These are phyloP conservation scores for Poa annua DNA, from an alignment of 176 grass and related monocot species.

Conservation along the genomic window DNA sequence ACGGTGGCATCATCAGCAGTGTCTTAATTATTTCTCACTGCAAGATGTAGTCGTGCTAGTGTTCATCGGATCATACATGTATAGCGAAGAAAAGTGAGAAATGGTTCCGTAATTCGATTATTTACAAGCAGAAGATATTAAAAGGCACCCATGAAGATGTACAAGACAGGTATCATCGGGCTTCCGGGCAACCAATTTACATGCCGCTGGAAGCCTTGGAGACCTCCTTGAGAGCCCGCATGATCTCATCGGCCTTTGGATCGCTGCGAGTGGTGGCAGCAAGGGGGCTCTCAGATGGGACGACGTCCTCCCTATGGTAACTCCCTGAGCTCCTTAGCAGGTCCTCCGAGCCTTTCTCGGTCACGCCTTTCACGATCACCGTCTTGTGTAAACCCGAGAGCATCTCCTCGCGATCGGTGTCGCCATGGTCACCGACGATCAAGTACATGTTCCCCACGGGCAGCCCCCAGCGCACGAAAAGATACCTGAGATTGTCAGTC, in stretches of 20 bases:
- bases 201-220: conserved; percentile 62
- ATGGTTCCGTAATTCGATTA: conserved; percentile 21
- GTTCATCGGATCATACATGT: conserved; percentile 40
- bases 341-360: conserved; percentile 73
- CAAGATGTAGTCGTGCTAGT: conserved; percentile 30
- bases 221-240: conserved; percentile 81
- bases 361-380: conserved; percentile 68
- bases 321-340: conserved; percentile 73
- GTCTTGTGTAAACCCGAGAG: conserved; percentile 87
- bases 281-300: conserved; percentile 70
- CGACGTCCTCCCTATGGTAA: conserved; percentile 77
- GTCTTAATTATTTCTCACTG: conserved; percentile 27
- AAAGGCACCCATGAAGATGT: neutral
- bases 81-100: conserved; percentile 21
- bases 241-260: conserved; percentile 60
- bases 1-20: conserved; percentile 26
- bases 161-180: neutral
- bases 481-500: conserved; percentile 51
- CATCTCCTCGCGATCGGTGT: conserved; percentile 84
- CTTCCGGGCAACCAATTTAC: conserved; percentile 43
- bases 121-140: conserved; percentile 26
- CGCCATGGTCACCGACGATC: conserved; percentile 69
- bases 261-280: conserved; percentile 48
- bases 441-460: conserved; percentile 86
- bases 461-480: conserved; percentile 92